These are phyloP conservation scores for Silene latifolia DNA, from an alignment of 148 eudicot genomes.

Conservation along the genomic window DNA sequence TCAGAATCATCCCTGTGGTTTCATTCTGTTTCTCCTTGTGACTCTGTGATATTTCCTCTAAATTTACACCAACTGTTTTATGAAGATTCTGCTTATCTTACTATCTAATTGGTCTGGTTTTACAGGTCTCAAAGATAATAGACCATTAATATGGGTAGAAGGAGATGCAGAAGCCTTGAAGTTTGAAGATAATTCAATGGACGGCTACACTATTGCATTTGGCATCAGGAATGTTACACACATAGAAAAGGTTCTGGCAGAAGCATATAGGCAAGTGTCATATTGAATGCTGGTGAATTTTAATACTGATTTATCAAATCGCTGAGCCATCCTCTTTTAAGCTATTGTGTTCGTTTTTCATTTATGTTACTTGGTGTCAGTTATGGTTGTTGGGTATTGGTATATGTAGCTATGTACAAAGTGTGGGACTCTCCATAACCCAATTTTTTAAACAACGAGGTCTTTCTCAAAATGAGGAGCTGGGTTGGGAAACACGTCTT, in stretches of 20 bases:
- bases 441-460: too few species aligned
- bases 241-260: constrained; percentile 85
- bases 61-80: not conserved
- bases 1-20: not conserved
- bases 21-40: not conserved
- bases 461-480: not conserved
- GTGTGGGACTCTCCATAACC: not conserved
- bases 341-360: not conserved
- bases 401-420: not conserved
- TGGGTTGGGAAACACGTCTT: not conserved
- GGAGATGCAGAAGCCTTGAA: constrained; percentile 88
- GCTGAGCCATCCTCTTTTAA: not conserved
- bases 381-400: not conserved
- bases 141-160: constrained; percentile 84
- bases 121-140: constrained; percentile 57
- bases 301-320: not conserved
- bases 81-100: constrained; percentile 3
- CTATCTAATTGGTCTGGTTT: not conserved
- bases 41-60: not conserved
- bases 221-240: constrained; percentile 99
- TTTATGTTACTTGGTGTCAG: not conserved
- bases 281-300: not conserved
- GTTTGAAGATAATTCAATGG: constrained; percentile 82
- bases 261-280: constrained; percentile 67
- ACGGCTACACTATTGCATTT: constrained; percentile 93